These are phyloP conservation scores for Lasiodiplodia gonubiensis DNA, from an alignment of 2,329 filamentous ascomycete genomes.

Conservation along the genomic window DNA sequence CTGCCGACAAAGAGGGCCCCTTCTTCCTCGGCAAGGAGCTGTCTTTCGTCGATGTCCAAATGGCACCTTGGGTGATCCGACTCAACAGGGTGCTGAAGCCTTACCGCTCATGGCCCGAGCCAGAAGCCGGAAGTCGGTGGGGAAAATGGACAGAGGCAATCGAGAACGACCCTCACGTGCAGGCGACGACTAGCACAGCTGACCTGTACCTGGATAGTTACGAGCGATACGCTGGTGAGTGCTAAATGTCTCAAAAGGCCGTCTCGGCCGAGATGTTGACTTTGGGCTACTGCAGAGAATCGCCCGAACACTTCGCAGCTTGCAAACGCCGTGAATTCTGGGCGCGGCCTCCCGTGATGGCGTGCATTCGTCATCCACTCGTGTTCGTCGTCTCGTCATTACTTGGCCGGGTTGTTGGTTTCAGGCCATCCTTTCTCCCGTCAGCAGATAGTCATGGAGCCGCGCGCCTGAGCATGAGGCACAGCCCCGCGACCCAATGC, in stretches of 20 bases:
- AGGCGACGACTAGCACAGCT: constrained; percentile 70
- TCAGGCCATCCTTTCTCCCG: not conserved
- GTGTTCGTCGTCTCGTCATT: constrained; percentile 7
- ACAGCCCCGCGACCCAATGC: not conserved
- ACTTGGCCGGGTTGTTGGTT: not conserved
- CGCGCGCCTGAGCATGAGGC: not conserved
- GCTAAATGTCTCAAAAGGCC: not conserved
- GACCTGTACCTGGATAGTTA: constrained; percentile 72
- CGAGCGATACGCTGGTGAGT: constrained; percentile 64
- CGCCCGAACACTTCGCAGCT: constrained; percentile 63
- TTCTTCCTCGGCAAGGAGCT: constrained; percentile 68
- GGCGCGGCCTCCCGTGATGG: constrained; percentile 57
- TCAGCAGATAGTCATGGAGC: constrained; percentile 3
- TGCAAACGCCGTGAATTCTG: constrained; percentile 65
- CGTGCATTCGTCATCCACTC: not conserved
- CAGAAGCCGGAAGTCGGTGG: constrained; percentile 69
- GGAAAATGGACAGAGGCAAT: constrained; percentile 73
- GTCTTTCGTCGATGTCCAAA: constrained; percentile 74
- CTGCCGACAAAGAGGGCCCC: constrained; percentile 65
- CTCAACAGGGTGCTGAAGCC: constrained; percentile 69
- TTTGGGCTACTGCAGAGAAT: constrained; percentile 54
- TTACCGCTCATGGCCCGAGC: constrained; percentile 69
- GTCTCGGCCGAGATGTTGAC: not conserved
- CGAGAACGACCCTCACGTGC: constrained; percentile 66
- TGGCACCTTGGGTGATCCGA: constrained; percentile 76